Base-by-base conservation (phyloP, 2,329 filamentous ascomycete species). In the Podosphaera xanthii region DNA sequence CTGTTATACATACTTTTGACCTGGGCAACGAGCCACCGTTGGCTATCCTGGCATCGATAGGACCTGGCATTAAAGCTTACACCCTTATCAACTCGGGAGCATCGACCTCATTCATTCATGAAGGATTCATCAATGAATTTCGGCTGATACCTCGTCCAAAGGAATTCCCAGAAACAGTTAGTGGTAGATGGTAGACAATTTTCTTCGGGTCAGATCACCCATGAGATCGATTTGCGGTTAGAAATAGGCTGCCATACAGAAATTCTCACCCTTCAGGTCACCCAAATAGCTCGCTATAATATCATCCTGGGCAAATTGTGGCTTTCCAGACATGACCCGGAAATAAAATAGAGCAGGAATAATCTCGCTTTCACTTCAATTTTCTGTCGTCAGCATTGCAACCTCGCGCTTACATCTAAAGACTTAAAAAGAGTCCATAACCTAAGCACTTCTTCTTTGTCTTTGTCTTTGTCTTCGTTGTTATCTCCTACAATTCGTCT, bases 21-120 rank as follows among this genome's bases (percentile, higher is more conserved):
- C 22, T 22, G 22, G 22, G 22, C 22, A 22, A 22, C 22, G 1
- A 22, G 22, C 22, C 22, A 22, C 22, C 22, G 22, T 22, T 22
- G 22, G 22, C 22, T 22, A 84, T 55, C 79, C 57, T 35, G 79
- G 82, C 60, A 80, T 84, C 12, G 86, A 92, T 42, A 85, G 85
- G 44, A 84, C 86, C 0, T 94, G 30, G 36, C 34, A 54, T 54
- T 34, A 7, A 12, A 34, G 52, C 52, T 14, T 2, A 35, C 31
- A 54, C 31, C 7, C 34, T 54, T 30, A 54, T 54, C 12, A 33
- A 54, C 22, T 54, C 50, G 8, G 50, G 50, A 33, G 50, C 50
- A 34, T 54, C 50, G 5, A 34, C 50, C 9, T 54, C 50, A 34
- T 54, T 54, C 30, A 54, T 54, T 34, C 6, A 54, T 35, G 50